Base-by-base conservation (phyloP, 257 asterid species). In the Solanum clarkiae region DNA sequence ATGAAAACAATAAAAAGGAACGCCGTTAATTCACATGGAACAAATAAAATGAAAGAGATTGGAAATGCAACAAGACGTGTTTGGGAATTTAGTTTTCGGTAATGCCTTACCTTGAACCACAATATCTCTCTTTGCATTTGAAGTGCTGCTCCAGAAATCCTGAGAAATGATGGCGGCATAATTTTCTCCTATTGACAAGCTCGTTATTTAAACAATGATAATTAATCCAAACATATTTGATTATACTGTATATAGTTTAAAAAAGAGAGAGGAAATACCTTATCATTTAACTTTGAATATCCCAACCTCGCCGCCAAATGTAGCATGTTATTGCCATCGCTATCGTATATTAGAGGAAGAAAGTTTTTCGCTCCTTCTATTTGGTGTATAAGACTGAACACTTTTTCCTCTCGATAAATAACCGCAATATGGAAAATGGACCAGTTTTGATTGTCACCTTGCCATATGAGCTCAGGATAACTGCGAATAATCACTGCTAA, bases 101-200 rank as follows among this genome's bases (percentile, higher is more conserved):
- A 8, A 11, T 18, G 32, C 12, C 82, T 57, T 5, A 90, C 92
- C 91, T 84, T 82, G 75, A 86, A 90, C 91, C 92, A 88, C 44
- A 84, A 56, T 10, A 87, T 53, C 86, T 90, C 92, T 55, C 84
- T 86, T 80, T 90, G 90, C 89, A 88, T 87, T 59, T 88, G 92
- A 24, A 88, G 89, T 53, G 91, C 88, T 45, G 92, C 90, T n/a
- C 91, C 88, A 10, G 91, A 85, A 26, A 87, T 82, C 36, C 53
- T 62, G 15, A 53, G 51, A 80, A 80, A 24, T 56, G 68, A 80
- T 53, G 51, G 62, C 15, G 18, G 83, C 49, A 80, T 80, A 80
- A 80, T 54, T 51, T 54, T 80, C 66, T 54, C 44, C 44, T 80
- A 29, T 36, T 22, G 20, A 8, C 40, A 3, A 47, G 70, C 17